Conservation (phyloP, 2,329 filamentous ascomycete genomes). For the Pseudogymnoascus sp. region DNA sequence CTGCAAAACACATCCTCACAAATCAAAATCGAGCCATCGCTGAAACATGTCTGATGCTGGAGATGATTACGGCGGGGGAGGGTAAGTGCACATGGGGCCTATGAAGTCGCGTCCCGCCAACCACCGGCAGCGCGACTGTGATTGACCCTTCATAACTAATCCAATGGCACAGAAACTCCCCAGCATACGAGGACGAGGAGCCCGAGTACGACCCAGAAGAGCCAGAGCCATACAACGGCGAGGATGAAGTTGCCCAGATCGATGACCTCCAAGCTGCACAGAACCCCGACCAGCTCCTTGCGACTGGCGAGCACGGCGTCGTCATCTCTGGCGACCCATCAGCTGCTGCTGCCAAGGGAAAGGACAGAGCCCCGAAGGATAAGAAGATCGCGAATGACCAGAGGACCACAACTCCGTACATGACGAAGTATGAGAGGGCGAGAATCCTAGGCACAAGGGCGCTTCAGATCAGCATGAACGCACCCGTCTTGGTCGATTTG, state of each 20-base stretch:
- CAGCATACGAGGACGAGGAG: conserved; percentile 63
- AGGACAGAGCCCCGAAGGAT: conserved; percentile 54
- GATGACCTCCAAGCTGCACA: conserved; percentile 47
- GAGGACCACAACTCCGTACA: conserved; percentile 89
- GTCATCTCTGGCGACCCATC: conserved; percentile 54
- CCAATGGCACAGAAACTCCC: conserved; percentile 51
- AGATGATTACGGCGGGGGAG: conserved; percentile 50
- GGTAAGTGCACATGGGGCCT: conserved; percentile 37
- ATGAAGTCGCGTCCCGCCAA: conserved; percentile 1
- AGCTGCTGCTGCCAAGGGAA: conserved; percentile 48
- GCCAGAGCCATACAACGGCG: conserved; percentile 47
- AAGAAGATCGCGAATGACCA: conserved; percentile 89
- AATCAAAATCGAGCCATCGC: not conserved
- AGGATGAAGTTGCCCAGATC: conserved; percentile 43
- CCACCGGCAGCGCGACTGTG: conserved; percentile 6
- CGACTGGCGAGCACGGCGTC: conserved; percentile 33
- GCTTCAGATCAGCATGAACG: conserved; percentile 97
- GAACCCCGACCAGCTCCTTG: conserved; percentile 40
- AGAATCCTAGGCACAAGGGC: conserved; percentile 89
- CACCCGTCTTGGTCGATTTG: conserved; percentile 88
- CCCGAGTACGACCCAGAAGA: conserved; percentile 50
- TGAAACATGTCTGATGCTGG: conserved; percentile 65
- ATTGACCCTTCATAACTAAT: conserved; percentile 25
- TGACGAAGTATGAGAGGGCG: conserved; percentile 98
- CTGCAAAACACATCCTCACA: not conserved